Percentiles rank a stretch among this genome's conserved stretches.
Evolutionary conservation across 2,329 filamentous ascomycete species (phyloP).

Genomic region (Cryphonectria parasitica): DNA sequence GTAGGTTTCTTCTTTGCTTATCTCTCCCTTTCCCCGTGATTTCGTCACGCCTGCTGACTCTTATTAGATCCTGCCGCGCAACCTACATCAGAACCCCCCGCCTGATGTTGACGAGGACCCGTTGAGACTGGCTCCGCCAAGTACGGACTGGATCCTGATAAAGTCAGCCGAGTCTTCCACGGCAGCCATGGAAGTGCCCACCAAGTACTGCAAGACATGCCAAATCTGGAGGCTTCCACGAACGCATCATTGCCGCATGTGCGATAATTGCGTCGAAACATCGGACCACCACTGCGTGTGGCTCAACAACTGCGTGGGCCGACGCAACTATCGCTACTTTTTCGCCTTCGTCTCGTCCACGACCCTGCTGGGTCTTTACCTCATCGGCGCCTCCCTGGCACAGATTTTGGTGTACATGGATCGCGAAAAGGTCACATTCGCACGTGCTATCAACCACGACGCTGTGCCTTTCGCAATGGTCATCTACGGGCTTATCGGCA

Average conservation of each 20-base stretch:
- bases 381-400: conserved; percentile 76
- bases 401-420: conserved; percentile 77
- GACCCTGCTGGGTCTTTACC: conserved; percentile 75
- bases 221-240: conserved; percentile 96
- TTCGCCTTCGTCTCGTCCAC: conserved; percentile 85
- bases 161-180: conserved; percentile 75
- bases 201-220: conserved; percentile 97
- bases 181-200: conserved; percentile 95
- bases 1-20: conserved; percentile 57
- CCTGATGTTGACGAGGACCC: conserved; percentile 77
- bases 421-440: conserved; percentile 68
- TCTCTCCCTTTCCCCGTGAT: not conserved
- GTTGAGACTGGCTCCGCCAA: conserved; percentile 78
- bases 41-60: conserved; percentile 17
- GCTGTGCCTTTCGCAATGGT: conserved; percentile 86
- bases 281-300: conserved; percentile 98
- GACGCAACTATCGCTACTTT: conserved; percentile 97
- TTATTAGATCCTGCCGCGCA: conserved; percentile 82
- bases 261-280: conserved; percentile 96
- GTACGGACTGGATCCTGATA: conserved; percentile 92
- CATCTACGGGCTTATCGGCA: conserved; percentile 75
- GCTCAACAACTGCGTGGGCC: conserved; percentile 97
- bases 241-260: conserved; percentile 93
- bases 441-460: conserved; percentile 68
- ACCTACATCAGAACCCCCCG: conserved; percentile 86